phyloP scores from a whole-genome alignment of 2,329 filamentous ascomycete genomes.

The Fusarium solani-melongenae region DNA sequence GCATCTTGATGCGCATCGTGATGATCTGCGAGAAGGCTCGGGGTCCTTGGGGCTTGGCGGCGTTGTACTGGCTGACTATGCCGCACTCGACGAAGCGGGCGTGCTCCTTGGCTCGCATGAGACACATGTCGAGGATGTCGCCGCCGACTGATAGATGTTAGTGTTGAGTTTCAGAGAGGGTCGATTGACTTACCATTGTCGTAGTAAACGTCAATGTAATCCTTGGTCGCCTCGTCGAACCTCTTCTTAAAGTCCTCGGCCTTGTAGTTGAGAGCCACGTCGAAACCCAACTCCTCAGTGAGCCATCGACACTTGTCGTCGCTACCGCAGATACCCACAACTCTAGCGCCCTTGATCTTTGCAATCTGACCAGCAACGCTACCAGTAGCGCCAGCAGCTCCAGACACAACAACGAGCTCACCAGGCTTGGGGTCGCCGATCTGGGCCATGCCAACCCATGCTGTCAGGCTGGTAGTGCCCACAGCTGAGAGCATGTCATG shows the following conservation, averaged over 20 bases:
- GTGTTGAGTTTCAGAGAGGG: not conserved
- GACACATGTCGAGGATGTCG: constrained; percentile 75
- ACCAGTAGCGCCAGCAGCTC: constrained; percentile 82
- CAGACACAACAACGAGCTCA: constrained; percentile 81
- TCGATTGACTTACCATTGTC: constrained; percentile 63
- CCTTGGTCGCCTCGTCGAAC: constrained; percentile 68
- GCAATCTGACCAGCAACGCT: constrained; percentile 82
- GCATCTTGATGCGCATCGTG: constrained; percentile 69
- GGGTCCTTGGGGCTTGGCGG: constrained; percentile 63
- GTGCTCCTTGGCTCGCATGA: constrained; percentile 69
- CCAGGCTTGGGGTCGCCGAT: constrained; percentile 75
- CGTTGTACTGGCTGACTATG: constrained; percentile 77
- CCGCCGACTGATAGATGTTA: constrained; percentile 64
- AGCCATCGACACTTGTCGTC: constrained; percentile 77
- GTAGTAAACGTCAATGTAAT: constrained; percentile 76
- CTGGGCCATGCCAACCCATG: constrained; percentile 79
- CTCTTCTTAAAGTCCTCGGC: constrained; percentile 67
- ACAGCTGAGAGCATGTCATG: constrained; percentile 72
- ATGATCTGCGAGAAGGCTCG: constrained; percentile 66
- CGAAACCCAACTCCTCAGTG: constrained; percentile 72
- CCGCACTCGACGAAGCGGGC: constrained; percentile 81
- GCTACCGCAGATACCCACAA: constrained; percentile 74
- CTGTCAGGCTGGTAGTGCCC: constrained; percentile 78
- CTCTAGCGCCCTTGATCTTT: constrained; percentile 72
- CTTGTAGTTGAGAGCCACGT: constrained; percentile 78